Evolutionary conservation across 805 yeast genomes (phyloP), one percentile per base, ranked within the genome.

Genomic region (Candida rishiriensis): DNA sequence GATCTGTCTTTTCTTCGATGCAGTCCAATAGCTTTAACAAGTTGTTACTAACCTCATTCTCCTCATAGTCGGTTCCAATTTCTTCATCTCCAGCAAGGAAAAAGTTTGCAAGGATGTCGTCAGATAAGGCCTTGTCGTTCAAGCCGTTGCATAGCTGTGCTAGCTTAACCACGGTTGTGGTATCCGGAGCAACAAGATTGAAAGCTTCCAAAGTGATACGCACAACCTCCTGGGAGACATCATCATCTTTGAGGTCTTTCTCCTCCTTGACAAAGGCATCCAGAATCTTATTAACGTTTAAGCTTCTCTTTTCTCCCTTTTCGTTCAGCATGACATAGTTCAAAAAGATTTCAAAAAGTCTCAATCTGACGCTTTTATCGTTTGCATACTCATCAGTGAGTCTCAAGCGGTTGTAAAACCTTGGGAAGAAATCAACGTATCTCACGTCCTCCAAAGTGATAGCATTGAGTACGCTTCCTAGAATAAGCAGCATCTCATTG

Each of bases 261-360:
- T 64, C 62, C 37, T 63, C 65, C 10, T 51, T 50, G 7, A 55
- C 38, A 31, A 62, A 62, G 1, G 65, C 62, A 29, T 58, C 57
- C 11, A 64, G 48, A 7, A 61, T 47, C 35, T 49, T 53, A 29
- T 50, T 40, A 13, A 62, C 42, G 34, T 49, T 56, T 4, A 46
- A 38, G n/a, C 63, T 46, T 21, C 26, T 21, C 26, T 21, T 21
- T 21, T 21, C 26, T 21, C 26, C 26, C 18, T 61, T 59, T 11
- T 57, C 51, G 36, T 66, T 59, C 17, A 66, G 47, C 37, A 61
- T 38, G 10, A 63, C 55, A 42, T 64, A 65, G 38, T 61, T 61
- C 36, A 62, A 33, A 42, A 66, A 64, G 13, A 64, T 51, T 46
- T 63, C 66, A 47, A 64, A 62, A 4, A 65, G 45, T 33, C 63